phyloP scores from a whole-genome alignment of 371 early-diverging fungal species.

The Mortierella sp. region DNA sequence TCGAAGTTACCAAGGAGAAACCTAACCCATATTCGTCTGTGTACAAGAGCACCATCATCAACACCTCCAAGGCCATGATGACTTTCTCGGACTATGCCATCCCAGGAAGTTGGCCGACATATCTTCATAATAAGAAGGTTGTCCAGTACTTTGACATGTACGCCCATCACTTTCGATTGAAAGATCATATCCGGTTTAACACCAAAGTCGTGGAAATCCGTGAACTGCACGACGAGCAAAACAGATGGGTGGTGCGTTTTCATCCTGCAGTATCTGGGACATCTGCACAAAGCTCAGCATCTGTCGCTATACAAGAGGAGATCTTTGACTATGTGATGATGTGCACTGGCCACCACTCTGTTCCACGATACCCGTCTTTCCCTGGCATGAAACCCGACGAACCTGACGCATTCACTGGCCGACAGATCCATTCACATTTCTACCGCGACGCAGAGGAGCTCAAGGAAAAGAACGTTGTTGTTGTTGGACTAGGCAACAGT shows the following conservation, averaged over 20 bases:
- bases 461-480: slow-evolving; percentile 59
- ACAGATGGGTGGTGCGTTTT: slow-evolving; percentile 61
- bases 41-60: slow-evolving; percentile 64
- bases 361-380: slow-evolving; percentile 64
- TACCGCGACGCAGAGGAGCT: slow-evolving; percentile 60
- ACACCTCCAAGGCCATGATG: slow-evolving; percentile 63
- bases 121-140: slow-evolving; percentile 60
- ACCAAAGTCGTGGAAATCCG: slow-evolving; percentile 59
- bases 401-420: slow-evolving; percentile 56
- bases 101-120: slow-evolving; percentile 67
- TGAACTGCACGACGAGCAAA: slow-evolving; percentile 48
- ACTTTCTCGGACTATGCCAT: slow-evolving; percentile 66
- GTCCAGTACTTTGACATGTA: slow-evolving; percentile 63
- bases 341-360: slow-evolving; percentile 66
- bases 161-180: slow-evolving; percentile 59
- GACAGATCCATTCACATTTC: slow-evolving; percentile 64
- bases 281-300: not conserved
- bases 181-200: slow-evolving; percentile 61
- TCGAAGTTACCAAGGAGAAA: slow-evolving; percentile 55
- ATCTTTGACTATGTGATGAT: slow-evolving; percentile 67
- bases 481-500: slow-evolving; percentile 68
- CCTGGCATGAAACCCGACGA: slow-evolving; percentile 54
- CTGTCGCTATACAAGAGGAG: slow-evolving; percentile 46
- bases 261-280: slow-evolving; percentile 19
- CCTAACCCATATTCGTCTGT: slow-evolving; percentile 64